These are phyloP conservation scores for Chaetomium cochliodes DNA, from an alignment of 495 filamentous ascomycete genomes.

Conservation along the genomic window DNA sequence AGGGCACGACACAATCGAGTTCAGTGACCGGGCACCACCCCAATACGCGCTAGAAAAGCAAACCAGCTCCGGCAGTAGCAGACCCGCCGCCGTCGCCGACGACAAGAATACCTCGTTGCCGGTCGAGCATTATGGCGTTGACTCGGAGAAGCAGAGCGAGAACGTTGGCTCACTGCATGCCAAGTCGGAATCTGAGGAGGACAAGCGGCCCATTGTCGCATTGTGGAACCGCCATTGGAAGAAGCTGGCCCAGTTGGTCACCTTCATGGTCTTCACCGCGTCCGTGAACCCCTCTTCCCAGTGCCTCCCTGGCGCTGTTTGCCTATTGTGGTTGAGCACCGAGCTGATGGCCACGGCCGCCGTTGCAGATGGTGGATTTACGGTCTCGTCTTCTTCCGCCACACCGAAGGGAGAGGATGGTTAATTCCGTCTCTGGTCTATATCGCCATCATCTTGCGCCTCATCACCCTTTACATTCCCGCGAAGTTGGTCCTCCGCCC, in stretches of 20 bases:
- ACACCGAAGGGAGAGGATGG: conserved; percentile 74
- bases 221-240: conserved; percentile 23
- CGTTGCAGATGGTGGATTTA: conserved; percentile 80
- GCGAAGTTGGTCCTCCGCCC: conserved; percentile 63
- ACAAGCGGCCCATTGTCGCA: not conserved
- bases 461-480: conserved; percentile 72
- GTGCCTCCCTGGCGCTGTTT: conserved; percentile 6
- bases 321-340: not conserved
- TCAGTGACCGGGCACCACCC: not conserved
- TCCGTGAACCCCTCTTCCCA: conserved; percentile 20
- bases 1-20: conserved; percentile 20
- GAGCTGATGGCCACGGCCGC: conserved; percentile 14
- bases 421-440: conserved; percentile 81
- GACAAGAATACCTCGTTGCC: conserved; percentile 16
- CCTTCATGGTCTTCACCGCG: conserved; percentile 30
- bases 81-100: conserved; percentile 8
- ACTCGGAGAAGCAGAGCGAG: conserved; percentile 32
- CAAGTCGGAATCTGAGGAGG: not conserved
- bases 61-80: conserved; percentile 18
- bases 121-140: conserved; percentile 24
- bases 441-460: conserved; percentile 67
- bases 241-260: conserved; percentile 16
- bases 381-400: conserved; percentile 69
- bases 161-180: conserved; percentile 28
- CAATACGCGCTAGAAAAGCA: conserved; percentile 4